A percentile compares a stretch with the other conserved stretches of the same genome.
Conservation (phyloP, 257 asterid genomes). For the Paulownia fortunei region DNA sequence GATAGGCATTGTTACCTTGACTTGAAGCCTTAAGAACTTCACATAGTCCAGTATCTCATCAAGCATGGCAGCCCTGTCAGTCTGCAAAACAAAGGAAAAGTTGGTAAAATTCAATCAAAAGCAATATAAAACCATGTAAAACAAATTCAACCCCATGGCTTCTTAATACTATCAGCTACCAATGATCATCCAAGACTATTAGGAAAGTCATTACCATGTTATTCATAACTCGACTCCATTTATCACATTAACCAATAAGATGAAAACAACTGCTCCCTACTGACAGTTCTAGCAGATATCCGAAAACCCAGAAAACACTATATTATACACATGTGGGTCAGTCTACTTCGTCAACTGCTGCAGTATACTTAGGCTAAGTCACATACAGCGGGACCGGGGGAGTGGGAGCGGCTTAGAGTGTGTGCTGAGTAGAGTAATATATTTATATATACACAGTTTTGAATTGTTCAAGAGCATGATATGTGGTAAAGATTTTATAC, state of each 20-base stretch:
- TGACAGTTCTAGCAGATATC: slow-evolving; percentile 3
- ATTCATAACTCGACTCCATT: background rate
- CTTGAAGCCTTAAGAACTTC: slow-evolving; percentile 89
- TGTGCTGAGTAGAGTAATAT: too few species aligned
- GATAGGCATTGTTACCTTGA: slow-evolving; percentile 58
- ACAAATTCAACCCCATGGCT: background rate
- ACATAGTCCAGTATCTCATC: slow-evolving; percentile 92
- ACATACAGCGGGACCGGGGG: background rate
- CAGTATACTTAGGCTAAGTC: background rate
- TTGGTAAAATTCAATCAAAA: slow-evolving; percentile 22
- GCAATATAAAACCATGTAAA: slow-evolving; percentile 9
- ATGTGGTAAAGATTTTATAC: too few species aligned
- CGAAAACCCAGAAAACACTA: background rate
- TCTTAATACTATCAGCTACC: background rate
- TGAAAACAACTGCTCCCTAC: background rate
- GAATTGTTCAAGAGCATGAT: background rate
- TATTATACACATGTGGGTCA: background rate
- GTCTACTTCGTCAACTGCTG: background rate
- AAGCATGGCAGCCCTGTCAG: slow-evolving; percentile 92
- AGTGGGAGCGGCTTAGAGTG: background rate
- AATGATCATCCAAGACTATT: slow-evolving; percentile 2
- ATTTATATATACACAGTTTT: background rate
- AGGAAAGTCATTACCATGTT: background rate
- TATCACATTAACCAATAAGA: background rate
- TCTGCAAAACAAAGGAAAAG: slow-evolving; percentile 47